phyloP scores from a whole-genome alignment of 2,329 filamentous ascomycete species.

The Epichloe hybrida region DNA sequence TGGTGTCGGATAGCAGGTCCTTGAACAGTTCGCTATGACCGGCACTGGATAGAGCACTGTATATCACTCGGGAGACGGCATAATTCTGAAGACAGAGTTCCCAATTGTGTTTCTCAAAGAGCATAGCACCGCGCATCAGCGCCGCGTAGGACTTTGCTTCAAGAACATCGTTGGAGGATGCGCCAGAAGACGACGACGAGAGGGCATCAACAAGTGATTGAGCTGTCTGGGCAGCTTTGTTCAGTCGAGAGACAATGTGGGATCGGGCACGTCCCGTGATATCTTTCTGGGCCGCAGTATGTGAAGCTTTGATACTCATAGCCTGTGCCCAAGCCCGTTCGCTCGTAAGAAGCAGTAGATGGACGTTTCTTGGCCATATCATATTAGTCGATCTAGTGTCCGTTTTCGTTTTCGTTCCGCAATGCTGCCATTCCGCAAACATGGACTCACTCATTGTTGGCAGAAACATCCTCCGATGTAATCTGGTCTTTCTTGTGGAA shows the following conservation, averaged over 20 bases:
- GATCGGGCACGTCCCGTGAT: constrained; percentile 68
- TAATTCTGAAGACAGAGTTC: constrained; percentile 62
- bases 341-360: constrained; percentile 69
- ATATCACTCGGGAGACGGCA: constrained; percentile 67
- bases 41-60: constrained; percentile 56
- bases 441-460: constrained; percentile 4
- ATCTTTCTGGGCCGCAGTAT: constrained; percentile 65
- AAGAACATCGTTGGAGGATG: constrained; percentile 56
- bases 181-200: constrained; percentile 50
- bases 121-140: constrained; percentile 60
- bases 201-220: constrained; percentile 54
- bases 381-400: not conserved
- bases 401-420: constrained; percentile 3
- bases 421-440: not conserved
- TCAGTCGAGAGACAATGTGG: constrained; percentile 77
- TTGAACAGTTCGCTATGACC: constrained; percentile 60
- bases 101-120: constrained; percentile 86
- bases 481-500: constrained; percentile 58
- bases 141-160: constrained; percentile 77
- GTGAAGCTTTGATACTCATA: constrained; percentile 81
- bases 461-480: constrained; percentile 58
- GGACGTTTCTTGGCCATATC: constrained; percentile 44
- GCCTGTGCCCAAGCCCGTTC: constrained; percentile 93
- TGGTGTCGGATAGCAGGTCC: constrained; percentile 70
- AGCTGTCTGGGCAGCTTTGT: constrained; percentile 64